Evolutionary conservation across 768 basidiomycete species (phyloP).

Genomic region (Gymnopilus junonius): DNA sequence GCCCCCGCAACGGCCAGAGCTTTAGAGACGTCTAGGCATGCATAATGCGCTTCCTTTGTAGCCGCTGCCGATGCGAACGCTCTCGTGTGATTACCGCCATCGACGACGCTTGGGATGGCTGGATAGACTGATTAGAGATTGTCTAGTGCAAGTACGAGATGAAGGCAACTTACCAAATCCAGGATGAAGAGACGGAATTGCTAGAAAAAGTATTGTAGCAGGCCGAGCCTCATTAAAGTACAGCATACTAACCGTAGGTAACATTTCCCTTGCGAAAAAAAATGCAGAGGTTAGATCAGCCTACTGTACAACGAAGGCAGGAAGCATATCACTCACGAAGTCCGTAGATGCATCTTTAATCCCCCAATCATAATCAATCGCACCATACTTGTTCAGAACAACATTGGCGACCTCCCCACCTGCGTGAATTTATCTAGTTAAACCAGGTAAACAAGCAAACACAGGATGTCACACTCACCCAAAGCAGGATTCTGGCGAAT

Average conservation of each 20-base stretch:
- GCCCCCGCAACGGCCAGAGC: constrained; percentile 73
- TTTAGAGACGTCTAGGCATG: constrained; percentile 69
- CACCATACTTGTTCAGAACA: constrained; percentile 63
- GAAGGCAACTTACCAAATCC: constrained; percentile 50
- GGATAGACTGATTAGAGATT: not conserved
- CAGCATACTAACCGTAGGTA: constrained; percentile 59
- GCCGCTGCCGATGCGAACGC: constrained; percentile 70
- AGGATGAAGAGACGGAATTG: constrained; percentile 73
- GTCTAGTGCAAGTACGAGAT: not conserved
- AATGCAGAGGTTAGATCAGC: not conserved
- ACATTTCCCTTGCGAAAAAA: constrained; percentile 66
- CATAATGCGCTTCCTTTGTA: constrained; percentile 63
- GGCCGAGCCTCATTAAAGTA: not conserved
- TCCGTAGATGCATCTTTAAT: constrained; percentile 78
- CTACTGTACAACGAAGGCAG: not conserved
- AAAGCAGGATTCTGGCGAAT: constrained; percentile 70
- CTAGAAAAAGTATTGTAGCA: constrained; percentile 25
- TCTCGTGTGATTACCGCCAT: constrained; percentile 81
- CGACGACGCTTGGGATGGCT: constrained; percentile 76
- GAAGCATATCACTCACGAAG: constrained; percentile 57
- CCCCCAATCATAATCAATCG: constrained; percentile 67
- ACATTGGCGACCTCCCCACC: constrained; percentile 69
- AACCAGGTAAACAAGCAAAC: not conserved
- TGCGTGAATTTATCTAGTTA: constrained; percentile 25
- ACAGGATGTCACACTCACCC: constrained; percentile 35